These are phyloP conservation scores for Glycyrrhiza uralensis DNA, from an alignment of 306 rosid genomes.

Conservation along the genomic window DNA sequence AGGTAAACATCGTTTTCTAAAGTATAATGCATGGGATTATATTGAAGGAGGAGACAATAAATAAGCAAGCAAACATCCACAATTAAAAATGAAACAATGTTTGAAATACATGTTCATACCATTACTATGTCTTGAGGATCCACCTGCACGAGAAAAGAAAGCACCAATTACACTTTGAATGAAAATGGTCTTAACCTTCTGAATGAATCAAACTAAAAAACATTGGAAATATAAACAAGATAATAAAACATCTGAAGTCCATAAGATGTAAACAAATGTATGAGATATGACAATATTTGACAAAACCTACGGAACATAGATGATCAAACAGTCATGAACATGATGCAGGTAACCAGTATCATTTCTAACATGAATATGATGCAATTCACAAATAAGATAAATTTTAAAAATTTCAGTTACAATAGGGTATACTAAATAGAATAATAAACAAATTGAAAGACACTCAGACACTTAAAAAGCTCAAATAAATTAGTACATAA, in stretches of 20 bases:
- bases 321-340: background rate
- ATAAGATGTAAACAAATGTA: background rate
- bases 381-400: background rate
- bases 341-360: background rate
- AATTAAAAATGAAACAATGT: constrained; percentile 7
- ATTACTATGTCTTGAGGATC: constrained; percentile 99
- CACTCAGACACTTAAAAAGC: background rate
- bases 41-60: constrained; percentile 12
- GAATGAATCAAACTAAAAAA: constrained; percentile 14
- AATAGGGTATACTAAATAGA: background rate
- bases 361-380: background rate
- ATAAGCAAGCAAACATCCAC: constrained; percentile 8
- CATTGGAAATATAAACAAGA: background rate
- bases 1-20: background rate
- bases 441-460: background rate
- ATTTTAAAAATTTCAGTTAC: background rate
- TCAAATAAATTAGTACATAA: background rate
- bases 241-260: background rate
- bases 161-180: constrained; percentile 26
- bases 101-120: constrained; percentile 51
- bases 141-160: constrained; percentile 60
- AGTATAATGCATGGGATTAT: background rate
- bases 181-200: background rate
- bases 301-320: background rate
- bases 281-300: background rate